Evolutionary conservation across 2,329 filamentous ascomycete species (phyloP), one percentile per base, ranked within the genome.

Genomic region (Aspergillus phoenicis): DNA sequence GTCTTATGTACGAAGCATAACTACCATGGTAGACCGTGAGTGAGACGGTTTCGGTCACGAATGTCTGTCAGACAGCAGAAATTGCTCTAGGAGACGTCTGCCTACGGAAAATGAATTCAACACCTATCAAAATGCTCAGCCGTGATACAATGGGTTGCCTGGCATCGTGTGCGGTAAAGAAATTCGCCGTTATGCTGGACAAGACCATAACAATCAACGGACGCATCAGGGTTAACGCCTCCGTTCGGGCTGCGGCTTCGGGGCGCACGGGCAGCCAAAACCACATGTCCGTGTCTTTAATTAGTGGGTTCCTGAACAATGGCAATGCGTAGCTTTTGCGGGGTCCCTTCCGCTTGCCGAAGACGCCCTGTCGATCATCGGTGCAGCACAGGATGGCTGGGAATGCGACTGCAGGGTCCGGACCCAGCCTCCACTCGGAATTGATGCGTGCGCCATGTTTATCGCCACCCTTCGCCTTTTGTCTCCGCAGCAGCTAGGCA

Each of bases 111-210:
- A 33, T 41, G 47, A 48, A 39, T 28, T 17, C 17, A 39, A 57
- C 13, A 8, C 41, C 20, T 33, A 13, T 52, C 56, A 59, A 36
- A 11, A 36, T 13, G 17, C 39, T 38, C 24, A 57, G 33, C 38
- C n/a, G 45, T 57, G 52, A 36, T 28, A 60, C 10, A 54, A n/a
- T 17, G 13, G 33, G 33, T 10, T 36, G 33, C 33, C 11, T 10
- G 11, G n/a, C 38, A 61, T 61, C 55, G 58, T 57, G 48, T 67
- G 63, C 62, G 48, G 63, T 30, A 41, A 41, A n/a, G 36, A 51
- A 47, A 20, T 52, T 52, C n/a, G 10, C n/a, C n/a, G 24, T 4
- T 30, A 26, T 43, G 59, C 39, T 24, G 41, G 47, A 62, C 56
- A 59, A 36, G 11, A 36, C 33, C 33, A 36, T 36, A 36, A 51